Evolutionary conservation across 352 stramenopile genomes (phyloP).

Genomic region (Phytophthora sansomeana): DNA sequence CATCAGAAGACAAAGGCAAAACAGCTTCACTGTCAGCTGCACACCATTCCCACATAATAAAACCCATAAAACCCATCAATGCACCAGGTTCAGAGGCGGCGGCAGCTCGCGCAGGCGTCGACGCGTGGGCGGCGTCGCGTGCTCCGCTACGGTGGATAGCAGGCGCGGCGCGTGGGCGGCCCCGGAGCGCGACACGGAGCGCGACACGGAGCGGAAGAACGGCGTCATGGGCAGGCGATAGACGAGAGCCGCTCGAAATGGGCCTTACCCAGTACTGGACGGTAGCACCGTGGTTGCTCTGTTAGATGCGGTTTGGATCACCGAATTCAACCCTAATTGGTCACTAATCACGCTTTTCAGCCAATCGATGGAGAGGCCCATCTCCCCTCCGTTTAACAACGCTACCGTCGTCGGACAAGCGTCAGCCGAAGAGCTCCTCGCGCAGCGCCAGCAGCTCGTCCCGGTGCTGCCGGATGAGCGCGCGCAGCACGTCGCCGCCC

Average conservation of each 20-base stretch:
- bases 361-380: slow-evolving; percentile 22
- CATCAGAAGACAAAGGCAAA: background rate
- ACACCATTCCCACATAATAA: slow-evolving; percentile 8
- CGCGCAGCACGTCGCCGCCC: slow-evolving; percentile 61
- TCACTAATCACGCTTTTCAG: slow-evolving; percentile 18
- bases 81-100: slow-evolving; percentile 77
- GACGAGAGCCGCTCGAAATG: slow-evolving; percentile 28
- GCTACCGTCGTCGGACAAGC: background rate
- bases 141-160: slow-evolving; percentile 53
- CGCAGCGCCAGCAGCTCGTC: slow-evolving; percentile 67
- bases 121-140: slow-evolving; percentile 47
- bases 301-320: slow-evolving; percentile 16
- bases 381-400: slow-evolving; percentile 31
- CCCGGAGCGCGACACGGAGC: slow-evolving; percentile 30
- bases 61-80: slow-evolving; percentile 20
- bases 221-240: slow-evolving; percentile 52
- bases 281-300: background rate
- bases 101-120: slow-evolving; percentile 75
- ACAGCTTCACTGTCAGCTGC: slow-evolving; percentile 9
- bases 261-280: slow-evolving; percentile 17
- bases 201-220: too few species aligned
- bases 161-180: slow-evolving; percentile 16
- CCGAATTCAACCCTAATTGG: slow-evolving; percentile 1
- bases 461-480: slow-evolving; percentile 63
- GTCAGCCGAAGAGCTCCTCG: slow-evolving; percentile 59